Base-by-base conservation (phyloP, 2,329 filamentous ascomycete species). In the Chaetomium strumarium region DNA sequence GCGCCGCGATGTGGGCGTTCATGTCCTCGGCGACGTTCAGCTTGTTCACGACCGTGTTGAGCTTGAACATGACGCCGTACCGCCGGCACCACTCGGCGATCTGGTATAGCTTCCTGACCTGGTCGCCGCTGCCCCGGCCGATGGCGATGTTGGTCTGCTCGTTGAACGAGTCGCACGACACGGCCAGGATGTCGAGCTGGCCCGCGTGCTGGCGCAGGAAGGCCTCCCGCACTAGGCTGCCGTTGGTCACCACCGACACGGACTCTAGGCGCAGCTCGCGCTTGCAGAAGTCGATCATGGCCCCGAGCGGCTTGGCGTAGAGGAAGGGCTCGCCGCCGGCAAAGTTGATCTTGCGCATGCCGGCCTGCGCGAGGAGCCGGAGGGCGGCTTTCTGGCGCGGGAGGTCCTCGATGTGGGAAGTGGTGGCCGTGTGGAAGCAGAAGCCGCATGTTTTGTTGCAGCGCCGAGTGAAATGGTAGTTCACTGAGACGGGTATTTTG, bases 401-500 rank as follows among this genome's bases (percentile, higher is more conserved):
- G n/a, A 71, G 56, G 5, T 66, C 53, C 2, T 69, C 67, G 3
- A 75, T 68, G 60, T 75, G 64, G 2, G 73, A 76, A 1, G 70
- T 70, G 34, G 68, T 78, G 7, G 71, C 76, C 2, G 77, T 81
- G 62, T 81, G 77, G 66, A 81, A 81, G 63, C 77, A 81, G 66
- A 81, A 81, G 9, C 70, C 72, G 61, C 77, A 80, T 11, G 24
- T 31, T 10, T 56, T 46, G 46, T 58, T 60, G 48, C 55, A 59
- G 8, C 20, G 36, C 12, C 56, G 58, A 8, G 56, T 52, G 56
- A 56, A 57, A 41, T 52, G 46, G 52, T 59, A 60, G 48, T 57
- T 60, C 45, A 61, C 53, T 2, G 56, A 61, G 11, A 57, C 33
- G 17, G 57, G 58, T 34, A 55, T 20, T 38, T 55, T 38, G 43